phyloP scores from a whole-genome alignment of 345 rosid genomes.

The Salix udensis region DNA sequence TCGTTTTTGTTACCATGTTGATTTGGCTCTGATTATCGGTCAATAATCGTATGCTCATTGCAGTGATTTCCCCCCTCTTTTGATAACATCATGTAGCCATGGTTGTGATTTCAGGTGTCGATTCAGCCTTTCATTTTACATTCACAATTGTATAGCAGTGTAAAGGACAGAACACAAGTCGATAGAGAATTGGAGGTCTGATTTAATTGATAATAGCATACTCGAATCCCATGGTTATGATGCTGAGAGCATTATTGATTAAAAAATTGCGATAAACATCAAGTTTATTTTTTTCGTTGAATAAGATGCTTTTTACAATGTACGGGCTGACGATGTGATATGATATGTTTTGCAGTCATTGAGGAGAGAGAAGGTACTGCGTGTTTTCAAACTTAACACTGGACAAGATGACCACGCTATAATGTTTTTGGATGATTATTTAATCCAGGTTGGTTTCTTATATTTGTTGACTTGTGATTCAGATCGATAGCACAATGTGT shows the following conservation, averaged over 20 bases:
- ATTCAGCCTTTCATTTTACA: slow-evolving; percentile 73
- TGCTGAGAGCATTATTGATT: background rate
- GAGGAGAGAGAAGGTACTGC: slow-evolving; percentile 68
- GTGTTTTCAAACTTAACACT: slow-evolving; percentile 74
- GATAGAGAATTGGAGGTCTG: slow-evolving; percentile 84
- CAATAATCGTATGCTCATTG: background rate
- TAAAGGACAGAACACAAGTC: slow-evolving; percentile 75
- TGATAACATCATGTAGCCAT: background rate
- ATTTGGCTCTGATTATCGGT: background rate
- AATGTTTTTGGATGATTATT: slow-evolving; percentile 79
- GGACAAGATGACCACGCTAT: slow-evolving; percentile 93
- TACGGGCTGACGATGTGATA: background rate
- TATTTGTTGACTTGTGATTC: background rate
- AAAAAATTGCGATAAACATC: background rate
- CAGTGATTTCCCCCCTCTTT: background rate
- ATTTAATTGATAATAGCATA: background rate
- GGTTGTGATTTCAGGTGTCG: slow-evolving; percentile 40
- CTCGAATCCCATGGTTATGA: background rate
- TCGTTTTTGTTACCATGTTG: background rate
- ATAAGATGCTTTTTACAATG: background rate
- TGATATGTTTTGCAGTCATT: slow-evolving; percentile 42
- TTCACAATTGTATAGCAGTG: slow-evolving; percentile 84
- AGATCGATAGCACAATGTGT: background rate
- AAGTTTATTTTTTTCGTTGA: background rate
- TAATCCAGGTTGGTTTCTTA: slow-evolving; percentile 51